Evolutionary conservation across 2,329 filamentous ascomycete species (phyloP).

Genomic region (Cryphonectria radicalis): DNA sequence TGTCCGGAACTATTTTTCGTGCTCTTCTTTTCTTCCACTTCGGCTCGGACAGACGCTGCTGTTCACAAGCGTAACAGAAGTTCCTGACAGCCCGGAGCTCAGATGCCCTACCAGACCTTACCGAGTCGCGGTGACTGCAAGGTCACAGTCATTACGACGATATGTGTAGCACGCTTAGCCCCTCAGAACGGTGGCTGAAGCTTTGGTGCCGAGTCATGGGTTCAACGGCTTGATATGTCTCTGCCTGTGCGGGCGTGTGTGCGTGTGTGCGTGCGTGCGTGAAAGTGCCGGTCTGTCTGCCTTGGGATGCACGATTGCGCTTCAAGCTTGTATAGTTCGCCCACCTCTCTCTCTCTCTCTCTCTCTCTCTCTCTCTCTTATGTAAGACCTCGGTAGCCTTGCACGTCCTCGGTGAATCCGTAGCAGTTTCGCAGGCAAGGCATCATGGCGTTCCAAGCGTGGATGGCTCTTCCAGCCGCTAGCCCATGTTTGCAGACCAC

Average conservation of each 20-base stretch:
- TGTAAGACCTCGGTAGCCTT: background rate
- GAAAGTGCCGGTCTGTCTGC: background rate
- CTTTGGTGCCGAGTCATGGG: background rate
- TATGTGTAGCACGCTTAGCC: background rate
- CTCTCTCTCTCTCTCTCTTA: too few species aligned
- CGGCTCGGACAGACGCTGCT: background rate
- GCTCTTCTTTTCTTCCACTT: background rate
- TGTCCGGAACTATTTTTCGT: background rate
- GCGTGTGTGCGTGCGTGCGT: too few species aligned
- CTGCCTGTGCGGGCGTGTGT: background rate
- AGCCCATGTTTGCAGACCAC: background rate
- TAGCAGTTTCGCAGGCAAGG: background rate
- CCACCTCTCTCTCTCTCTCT: background rate
- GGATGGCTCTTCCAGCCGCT: background rate
- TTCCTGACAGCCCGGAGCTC: background rate
- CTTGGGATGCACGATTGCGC: background rate
- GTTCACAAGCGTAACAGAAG: background rate
- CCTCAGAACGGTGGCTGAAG: background rate
- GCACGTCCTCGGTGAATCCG: conserved; percentile 5
- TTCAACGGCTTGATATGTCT: background rate
- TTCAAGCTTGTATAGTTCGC: background rate
- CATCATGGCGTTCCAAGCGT: background rate
- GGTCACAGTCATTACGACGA: background rate
- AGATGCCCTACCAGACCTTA: background rate
- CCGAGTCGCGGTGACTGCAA: background rate